Percentiles rank a stretch among this genome's conserved stretches.
These are phyloP conservation scores for Kappamyces sp. DNA, from an alignment of 192 early-diverging fungal genomes.

Conservation along the genomic window DNA sequence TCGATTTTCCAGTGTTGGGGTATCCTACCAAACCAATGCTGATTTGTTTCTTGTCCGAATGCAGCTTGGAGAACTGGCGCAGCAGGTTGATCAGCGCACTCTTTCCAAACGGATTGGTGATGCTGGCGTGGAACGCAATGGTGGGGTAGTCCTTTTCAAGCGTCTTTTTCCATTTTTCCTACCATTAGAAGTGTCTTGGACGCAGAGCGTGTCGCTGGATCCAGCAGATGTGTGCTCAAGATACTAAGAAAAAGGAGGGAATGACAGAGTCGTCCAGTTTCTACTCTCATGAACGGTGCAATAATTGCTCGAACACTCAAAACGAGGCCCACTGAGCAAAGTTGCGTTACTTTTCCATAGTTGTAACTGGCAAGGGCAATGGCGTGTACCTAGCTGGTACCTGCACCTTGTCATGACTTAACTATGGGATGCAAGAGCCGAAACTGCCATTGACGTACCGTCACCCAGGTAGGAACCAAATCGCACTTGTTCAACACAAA, in stretches of 20 bases:
- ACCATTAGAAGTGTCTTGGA: not conserved
- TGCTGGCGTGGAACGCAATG: slow-evolving; percentile 96
- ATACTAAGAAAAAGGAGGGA: slow-evolving; percentile 33
- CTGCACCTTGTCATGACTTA: slow-evolving; percentile 40
- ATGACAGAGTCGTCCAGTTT: slow-evolving; percentile 15
- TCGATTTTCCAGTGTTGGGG: slow-evolving; percentile 95
- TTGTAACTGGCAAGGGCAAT: slow-evolving; percentile 44
- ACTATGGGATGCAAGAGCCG: slow-evolving; percentile 29
- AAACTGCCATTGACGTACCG: slow-evolving; percentile 46
- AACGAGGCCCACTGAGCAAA: slow-evolving; percentile 43
- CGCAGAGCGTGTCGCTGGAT: not conserved
- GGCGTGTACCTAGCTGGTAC: too few relatives aligned
- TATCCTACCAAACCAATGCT: slow-evolving; percentile 97
- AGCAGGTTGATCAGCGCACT: slow-evolving; percentile 94
- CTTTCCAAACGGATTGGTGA: slow-evolving; percentile 99
- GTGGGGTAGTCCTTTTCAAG: slow-evolving; percentile 91
- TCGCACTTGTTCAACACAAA: slow-evolving; percentile 99
- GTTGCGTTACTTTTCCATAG: slow-evolving; percentile 41
- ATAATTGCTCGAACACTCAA: slow-evolving; percentile 32
- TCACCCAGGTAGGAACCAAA: slow-evolving; percentile 97
- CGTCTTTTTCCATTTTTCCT: slow-evolving; percentile 89
- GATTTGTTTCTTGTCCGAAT: slow-evolving; percentile 97
- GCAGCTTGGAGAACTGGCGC: slow-evolving; percentile 92
- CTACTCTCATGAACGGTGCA: slow-evolving; percentile 34
- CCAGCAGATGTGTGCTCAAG: slow-evolving; percentile 31